Base-by-base conservation (phyloP, 2,329 filamentous ascomycete species). In the Cercospora berteroae region DNA sequence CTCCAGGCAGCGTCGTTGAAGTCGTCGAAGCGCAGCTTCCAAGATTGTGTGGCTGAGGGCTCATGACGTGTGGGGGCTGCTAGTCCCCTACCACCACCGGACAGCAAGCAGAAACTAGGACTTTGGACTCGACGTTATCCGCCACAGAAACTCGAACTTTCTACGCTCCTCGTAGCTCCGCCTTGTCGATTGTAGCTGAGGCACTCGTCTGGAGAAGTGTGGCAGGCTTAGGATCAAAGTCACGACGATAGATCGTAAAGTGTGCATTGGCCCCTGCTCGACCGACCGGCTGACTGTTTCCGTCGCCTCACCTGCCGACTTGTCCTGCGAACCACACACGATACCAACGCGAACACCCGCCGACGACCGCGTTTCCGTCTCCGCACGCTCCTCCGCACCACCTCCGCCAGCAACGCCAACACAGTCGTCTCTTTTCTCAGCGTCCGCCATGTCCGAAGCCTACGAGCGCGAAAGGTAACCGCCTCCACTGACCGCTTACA, bases 391-490 rank as follows among this genome's bases (percentile, higher is more conserved):
- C 20, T 55, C 58, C 23, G n/a, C 56, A 50, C 18, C 60, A 66
- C 33, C 56, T 29, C 36, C 50, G 52, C 68, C 64, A 58, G 56
- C 20, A 56, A 50, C 63, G 31, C 52, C 42, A 66, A 29, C 7
- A 31, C 44, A 52, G 10, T 31, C 3, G 27, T 16, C 5, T 20
- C 64, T 29, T 10, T n/a, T 16, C 36, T 33, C 42, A 18, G 39
- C 33, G 36, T 23, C 70, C 68, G 80, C 67, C 59, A 87, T 86
- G 84, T 85, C 84, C 25, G 84, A 86, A 78, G 82, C 85, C 72
- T 87, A 86, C 79, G 84, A 86, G 74, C 83, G 85, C 74, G 85
- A 87, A 81, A 78, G 87, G 86, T 88, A 84, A 33, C 36, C 52
- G 16, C 63, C 39, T 44, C 16, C 23, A 42, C 50, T 29, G 13